A percentile compares a stretch with the other conserved stretches of the same genome.
Conservation (phyloP, 179 eudicot genomes). For the Dionaea muscipula region DNA sequence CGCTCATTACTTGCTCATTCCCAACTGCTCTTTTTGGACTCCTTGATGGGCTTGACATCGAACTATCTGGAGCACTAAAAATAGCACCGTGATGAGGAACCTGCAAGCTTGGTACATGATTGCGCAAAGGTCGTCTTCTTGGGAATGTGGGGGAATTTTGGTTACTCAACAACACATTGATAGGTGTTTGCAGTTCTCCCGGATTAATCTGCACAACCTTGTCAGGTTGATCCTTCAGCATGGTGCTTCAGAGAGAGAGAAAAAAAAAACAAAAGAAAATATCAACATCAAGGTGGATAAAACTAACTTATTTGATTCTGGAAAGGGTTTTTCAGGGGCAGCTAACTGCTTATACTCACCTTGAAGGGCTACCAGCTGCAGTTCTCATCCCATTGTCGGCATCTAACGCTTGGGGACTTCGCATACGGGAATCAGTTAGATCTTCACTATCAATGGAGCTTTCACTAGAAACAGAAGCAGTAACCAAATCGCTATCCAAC, state of each 20-base stretch:
- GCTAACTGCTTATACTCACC: slow-evolving; percentile 40
- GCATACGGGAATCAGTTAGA: slow-evolving; percentile 49
- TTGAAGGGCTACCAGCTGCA: slow-evolving; percentile 66
- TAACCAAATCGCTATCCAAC: slow-evolving; percentile 47
- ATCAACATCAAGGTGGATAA: not conserved
- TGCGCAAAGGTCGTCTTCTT: slow-evolving; percentile 48
- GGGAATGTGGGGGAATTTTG: slow-evolving; percentile 36
- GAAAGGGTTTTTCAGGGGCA: not conserved
- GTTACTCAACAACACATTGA: slow-evolving; percentile 22
- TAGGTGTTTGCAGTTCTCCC: slow-evolving; percentile 37
- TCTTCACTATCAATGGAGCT: slow-evolving; percentile 80
- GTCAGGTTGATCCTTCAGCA: slow-evolving; percentile 34
- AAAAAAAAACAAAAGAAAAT: not conserved
- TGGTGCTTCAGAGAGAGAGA: slow-evolving; percentile 25
- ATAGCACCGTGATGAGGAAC: slow-evolving; percentile 59
- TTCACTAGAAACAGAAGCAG: slow-evolving; percentile 67
- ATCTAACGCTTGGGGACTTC: slow-evolving; percentile 66
- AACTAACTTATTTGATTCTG: not conserved
- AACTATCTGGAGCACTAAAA: slow-evolving; percentile 82
- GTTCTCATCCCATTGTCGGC: slow-evolving; percentile 52
- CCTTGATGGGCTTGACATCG: slow-evolving; percentile 89
- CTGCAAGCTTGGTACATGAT: slow-evolving; percentile 54
- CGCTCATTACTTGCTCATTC: slow-evolving; percentile 48
- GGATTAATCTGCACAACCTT: slow-evolving; percentile 22
- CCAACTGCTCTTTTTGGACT: slow-evolving; percentile 70